phyloP scores from a whole-genome alignment of 176 grass and related monocot genomes.

The Oryza longistaminata region DNA sequence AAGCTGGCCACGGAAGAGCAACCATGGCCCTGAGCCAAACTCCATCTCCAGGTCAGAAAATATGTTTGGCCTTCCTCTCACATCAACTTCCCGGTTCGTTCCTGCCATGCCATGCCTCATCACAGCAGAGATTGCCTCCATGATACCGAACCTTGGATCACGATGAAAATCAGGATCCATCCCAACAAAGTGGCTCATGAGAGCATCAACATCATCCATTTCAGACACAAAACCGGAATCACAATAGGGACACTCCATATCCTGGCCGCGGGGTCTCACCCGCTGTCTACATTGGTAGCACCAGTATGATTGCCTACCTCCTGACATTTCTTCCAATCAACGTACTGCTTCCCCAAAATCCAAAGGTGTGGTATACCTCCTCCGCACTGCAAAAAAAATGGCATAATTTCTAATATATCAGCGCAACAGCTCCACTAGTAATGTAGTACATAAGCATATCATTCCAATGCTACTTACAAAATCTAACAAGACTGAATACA shows the following conservation, averaged over 20 bases:
- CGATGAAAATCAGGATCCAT: slow-evolving; percentile 67
- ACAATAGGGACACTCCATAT: slow-evolving; percentile 83
- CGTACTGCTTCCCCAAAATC: neutral
- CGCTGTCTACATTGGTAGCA: slow-evolving; percentile 80
- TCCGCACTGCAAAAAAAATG: slow-evolving; percentile 22
- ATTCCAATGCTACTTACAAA: neutral
- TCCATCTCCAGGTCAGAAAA: slow-evolving; percentile 80
- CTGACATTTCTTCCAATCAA: slow-evolving; percentile 54
- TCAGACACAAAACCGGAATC: slow-evolving; percentile 78
- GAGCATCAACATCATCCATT: slow-evolving; percentile 57
- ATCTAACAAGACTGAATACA: neutral
- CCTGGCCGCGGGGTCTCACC: slow-evolving; percentile 55
- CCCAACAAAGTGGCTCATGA: slow-evolving; percentile 61
- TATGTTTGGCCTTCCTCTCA: slow-evolving; percentile 51
- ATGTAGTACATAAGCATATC: neutral
- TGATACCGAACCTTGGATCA: slow-evolving; percentile 64
- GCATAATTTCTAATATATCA: slow-evolving; percentile 5
- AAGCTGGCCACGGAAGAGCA: slow-evolving; percentile 76
- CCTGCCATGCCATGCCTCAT: slow-evolving; percentile 72
- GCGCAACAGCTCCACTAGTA: neutral
- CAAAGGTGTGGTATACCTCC: neutral
- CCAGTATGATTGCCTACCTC: slow-evolving; percentile 63
- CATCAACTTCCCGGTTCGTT: slow-evolving; percentile 56
- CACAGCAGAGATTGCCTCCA: slow-evolving; percentile 77
- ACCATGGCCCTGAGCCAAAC: slow-evolving; percentile 68